Conservation (phyloP, 805 yeast species). For the Candida sakaeoensis region DNA sequence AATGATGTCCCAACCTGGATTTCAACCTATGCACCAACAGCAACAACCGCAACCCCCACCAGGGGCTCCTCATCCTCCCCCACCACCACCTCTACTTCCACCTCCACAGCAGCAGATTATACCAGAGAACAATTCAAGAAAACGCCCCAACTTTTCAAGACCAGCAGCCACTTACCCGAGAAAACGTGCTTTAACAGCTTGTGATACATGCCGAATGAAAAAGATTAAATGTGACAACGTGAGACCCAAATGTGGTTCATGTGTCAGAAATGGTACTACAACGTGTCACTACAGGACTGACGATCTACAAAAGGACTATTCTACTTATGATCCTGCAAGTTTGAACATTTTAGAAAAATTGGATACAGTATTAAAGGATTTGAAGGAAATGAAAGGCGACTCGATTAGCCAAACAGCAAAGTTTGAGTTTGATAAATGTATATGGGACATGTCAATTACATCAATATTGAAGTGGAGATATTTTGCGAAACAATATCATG, state of each 20-base stretch:
- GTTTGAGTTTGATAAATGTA: constrained; percentile 14
- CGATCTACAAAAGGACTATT: constrained; percentile 17
- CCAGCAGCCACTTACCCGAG: constrained; percentile 16
- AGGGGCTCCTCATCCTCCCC: too few species aligned
- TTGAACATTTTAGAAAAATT: constrained; percentile 23
- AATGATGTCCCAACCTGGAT: neutral
- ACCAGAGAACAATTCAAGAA: constrained; percentile 2
- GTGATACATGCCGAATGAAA: constrained; percentile 34
- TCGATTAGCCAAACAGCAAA: neutral
- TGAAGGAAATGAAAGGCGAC: constrained; percentile 16
- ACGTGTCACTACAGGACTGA: constrained; percentile 30
- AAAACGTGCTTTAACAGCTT: constrained; percentile 34
- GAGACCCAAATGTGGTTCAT: constrained; percentile 33
- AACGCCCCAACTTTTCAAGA: constrained; percentile 17
- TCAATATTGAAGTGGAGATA: constrained; percentile 28
- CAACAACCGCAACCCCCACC: constrained; percentile 6
- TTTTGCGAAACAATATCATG: constrained; percentile 14
- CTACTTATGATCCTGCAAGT: constrained; percentile 26
- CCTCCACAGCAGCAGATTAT: constrained; percentile 6
- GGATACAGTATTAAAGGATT: constrained; percentile 25
- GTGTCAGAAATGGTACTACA: constrained; percentile 23
- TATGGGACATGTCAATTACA: constrained; percentile 34
- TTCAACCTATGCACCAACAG: constrained; percentile 4
- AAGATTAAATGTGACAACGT: constrained; percentile 36
- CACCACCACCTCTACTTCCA: constrained; percentile 9